Conservation (phyloP, 2,329 filamentous ascomycete genomes). For the Emmonsiellopsis sp. region DNA sequence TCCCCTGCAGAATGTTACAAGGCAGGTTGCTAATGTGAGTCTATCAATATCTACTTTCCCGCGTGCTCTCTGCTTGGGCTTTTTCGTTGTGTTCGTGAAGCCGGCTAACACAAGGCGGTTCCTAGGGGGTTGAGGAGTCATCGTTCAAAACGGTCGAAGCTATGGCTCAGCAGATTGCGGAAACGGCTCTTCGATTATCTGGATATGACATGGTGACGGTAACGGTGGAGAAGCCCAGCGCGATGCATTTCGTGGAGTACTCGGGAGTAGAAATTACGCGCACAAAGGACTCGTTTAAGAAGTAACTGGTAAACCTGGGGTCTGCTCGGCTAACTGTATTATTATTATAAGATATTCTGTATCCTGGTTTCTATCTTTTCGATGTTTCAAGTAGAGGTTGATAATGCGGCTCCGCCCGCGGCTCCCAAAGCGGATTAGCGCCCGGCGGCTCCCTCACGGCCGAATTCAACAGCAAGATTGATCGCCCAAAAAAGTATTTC, state of each 20-base stretch:
- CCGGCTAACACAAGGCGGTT: too few species aligned
- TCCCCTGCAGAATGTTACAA: conserved; percentile 32
- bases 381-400: too few species aligned
- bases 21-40: conserved; percentile 31
- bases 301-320: conserved; percentile 7
- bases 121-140: conserved; percentile 38
- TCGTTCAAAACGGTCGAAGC: conserved; percentile 44
- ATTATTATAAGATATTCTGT: neutral
- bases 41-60: conserved; percentile 3
- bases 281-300: conserved; percentile 32
- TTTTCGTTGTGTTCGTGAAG: too few species aligned
- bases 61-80: neutral
- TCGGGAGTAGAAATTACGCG: conserved; percentile 43
- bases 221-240: conserved; percentile 42
- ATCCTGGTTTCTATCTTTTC: too few species aligned
- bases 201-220: conserved; percentile 40
- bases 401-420: neutral
- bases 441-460: too few species aligned
- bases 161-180: conserved; percentile 40
- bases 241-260: conserved; percentile 40
- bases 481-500: neutral
- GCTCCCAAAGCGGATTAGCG: conserved; percentile 2
- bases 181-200: conserved; percentile 37
- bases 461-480: neutral
- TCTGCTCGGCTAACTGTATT: neutral